Conservation (phyloP, 75 land plant genomes). For the Selaginella tamariscina region DNA sequence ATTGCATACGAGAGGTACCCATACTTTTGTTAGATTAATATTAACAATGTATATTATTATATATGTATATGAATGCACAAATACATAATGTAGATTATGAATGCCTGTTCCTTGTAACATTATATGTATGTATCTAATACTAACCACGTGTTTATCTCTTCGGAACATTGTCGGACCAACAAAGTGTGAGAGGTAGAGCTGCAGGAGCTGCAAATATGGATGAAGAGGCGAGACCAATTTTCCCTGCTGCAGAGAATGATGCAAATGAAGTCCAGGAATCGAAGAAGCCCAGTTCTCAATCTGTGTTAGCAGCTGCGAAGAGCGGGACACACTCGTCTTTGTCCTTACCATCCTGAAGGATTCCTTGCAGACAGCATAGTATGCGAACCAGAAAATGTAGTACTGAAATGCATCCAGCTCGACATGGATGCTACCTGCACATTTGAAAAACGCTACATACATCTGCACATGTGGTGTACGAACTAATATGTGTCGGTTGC, state of each 20-base stretch:
- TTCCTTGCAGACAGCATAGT: slow-evolving; percentile 65
- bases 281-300: slow-evolving; percentile 62
- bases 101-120: too few species aligned
- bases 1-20: too few species aligned
- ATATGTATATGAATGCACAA: too few species aligned
- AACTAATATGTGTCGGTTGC: too few species aligned
- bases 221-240: slow-evolving; percentile 27
- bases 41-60: too few species aligned
- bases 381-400: slow-evolving; percentile 95
- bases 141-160: not conserved
- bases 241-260: slow-evolving; percentile 13
- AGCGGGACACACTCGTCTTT: slow-evolving; percentile 12
- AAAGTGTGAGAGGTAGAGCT: slow-evolving; percentile 51
- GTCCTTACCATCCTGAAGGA: not conserved
- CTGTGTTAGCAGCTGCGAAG: slow-evolving; percentile 27
- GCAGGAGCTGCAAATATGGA: slow-evolving; percentile 48
- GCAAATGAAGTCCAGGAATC: slow-evolving; percentile 24
- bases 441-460: not conserved
- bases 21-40: too few species aligned
- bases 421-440: slow-evolving; percentile 22
- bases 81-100: too few species aligned
- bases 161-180: slow-evolving; percentile 19
- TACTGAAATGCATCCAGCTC: slow-evolving; percentile 75
- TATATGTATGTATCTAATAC: not conserved
- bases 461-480: not conserved